Conservation (phyloP, 352 stramenopile genomes). For the Phytophthora foliorum region DNA sequence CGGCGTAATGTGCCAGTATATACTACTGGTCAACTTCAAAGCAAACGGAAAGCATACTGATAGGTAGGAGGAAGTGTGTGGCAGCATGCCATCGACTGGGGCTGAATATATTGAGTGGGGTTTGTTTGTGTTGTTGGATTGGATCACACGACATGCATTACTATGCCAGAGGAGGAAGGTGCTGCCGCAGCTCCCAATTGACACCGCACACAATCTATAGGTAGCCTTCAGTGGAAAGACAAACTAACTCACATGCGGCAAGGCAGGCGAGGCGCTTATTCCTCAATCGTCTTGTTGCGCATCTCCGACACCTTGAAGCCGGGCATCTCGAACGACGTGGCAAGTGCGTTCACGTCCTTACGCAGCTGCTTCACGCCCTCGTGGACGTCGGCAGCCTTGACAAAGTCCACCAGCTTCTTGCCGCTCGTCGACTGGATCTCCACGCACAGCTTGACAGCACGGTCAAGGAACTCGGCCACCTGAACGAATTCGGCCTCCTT, state of each 20-base stretch:
- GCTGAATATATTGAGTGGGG: constrained; percentile 54
- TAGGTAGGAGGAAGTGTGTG: constrained; percentile 3
- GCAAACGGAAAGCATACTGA: neutral
- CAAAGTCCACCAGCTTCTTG: constrained; percentile 95
- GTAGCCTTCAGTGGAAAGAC: constrained; percentile 37
- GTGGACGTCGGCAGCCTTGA: constrained; percentile 87
- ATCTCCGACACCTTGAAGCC: constrained; percentile 94
- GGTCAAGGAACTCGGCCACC: constrained; percentile 97
- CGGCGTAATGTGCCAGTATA: too few relatives aligned
- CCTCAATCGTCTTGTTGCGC: constrained; percentile 88
- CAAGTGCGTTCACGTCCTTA: constrained; percentile 94
- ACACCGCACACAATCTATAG: constrained; percentile 43
- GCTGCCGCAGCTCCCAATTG: constrained; percentile 39
- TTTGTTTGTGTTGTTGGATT: constrained; percentile 33
- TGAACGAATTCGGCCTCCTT: constrained; percentile 97
- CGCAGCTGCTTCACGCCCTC: constrained; percentile 91
- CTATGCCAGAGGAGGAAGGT: constrained; percentile 40
- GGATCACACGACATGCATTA: constrained; percentile 38
- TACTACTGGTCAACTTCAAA: too few relatives aligned
- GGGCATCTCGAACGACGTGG: constrained; percentile 96
- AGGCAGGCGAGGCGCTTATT: constrained; percentile 44
- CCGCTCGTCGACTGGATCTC: constrained; percentile 93
- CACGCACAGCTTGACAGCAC: constrained; percentile 94
- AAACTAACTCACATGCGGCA: constrained; percentile 16
- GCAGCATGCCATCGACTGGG: constrained; percentile 31